These are phyloP conservation scores for Phytophthora capsici DNA, from an alignment of 352 stramenopile species.

Conservation along the genomic window DNA sequence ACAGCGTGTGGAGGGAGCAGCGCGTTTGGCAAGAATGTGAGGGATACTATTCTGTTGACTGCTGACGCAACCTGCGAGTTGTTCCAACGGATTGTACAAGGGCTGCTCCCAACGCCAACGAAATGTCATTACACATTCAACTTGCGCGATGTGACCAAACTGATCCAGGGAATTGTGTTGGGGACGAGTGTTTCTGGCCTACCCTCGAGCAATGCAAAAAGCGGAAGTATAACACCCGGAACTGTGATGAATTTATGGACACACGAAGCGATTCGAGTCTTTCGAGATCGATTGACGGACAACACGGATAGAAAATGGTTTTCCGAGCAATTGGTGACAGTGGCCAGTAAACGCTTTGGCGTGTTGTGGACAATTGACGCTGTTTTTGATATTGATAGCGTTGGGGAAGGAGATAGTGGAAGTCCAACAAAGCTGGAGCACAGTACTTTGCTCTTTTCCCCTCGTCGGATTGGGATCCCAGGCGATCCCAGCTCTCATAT, in stretches of 20 bases:
- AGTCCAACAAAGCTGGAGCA: slow-evolving; percentile 13
- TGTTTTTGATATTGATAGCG: slow-evolving; percentile 33
- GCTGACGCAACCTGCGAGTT: slow-evolving; percentile 70
- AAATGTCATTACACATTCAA: slow-evolving; percentile 91
- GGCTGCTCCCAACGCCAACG: slow-evolving; percentile 72
- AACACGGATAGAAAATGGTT: slow-evolving; percentile 87
- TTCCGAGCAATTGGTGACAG: slow-evolving; percentile 74
- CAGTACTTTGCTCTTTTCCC: slow-evolving; percentile 33
- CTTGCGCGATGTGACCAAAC: slow-evolving; percentile 75
- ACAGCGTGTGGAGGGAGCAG: slow-evolving; percentile 13
- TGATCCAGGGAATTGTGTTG: slow-evolving; percentile 86
- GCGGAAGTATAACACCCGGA: slow-evolving; percentile 38
- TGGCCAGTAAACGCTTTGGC: slow-evolving; percentile 69
- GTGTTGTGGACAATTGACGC: slow-evolving; percentile 64
- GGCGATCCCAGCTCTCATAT: background rate
- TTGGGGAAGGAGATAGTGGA: background rate
- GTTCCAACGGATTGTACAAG: slow-evolving; percentile 60
- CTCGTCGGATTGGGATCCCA: slow-evolving; percentile 2
- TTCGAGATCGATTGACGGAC: slow-evolving; percentile 92
- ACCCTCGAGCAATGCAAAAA: slow-evolving; percentile 2
- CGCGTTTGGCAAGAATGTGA: slow-evolving; percentile 50
- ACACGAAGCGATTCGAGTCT: slow-evolving; percentile 92
- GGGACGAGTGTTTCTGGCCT: slow-evolving; percentile 38
- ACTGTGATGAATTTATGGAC: slow-evolving; percentile 83
- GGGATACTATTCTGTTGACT: slow-evolving; percentile 57